Base-by-base conservation (phyloP, 352 stramenopile genomes). In the Phytophthora rubi region DNA sequence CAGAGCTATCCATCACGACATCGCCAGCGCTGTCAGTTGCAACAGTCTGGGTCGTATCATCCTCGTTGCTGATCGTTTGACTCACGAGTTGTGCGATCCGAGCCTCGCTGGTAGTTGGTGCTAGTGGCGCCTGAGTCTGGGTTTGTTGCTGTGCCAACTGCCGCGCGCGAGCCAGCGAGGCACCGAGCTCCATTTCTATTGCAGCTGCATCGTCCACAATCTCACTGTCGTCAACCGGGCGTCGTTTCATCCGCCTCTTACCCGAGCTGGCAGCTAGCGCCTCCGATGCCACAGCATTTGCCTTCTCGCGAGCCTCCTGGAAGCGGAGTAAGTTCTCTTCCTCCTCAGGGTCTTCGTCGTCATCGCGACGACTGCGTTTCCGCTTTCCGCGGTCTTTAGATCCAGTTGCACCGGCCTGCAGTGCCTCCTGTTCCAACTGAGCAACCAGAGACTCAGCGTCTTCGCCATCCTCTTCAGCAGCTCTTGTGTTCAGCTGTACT, bases 181-280 rank as follows among this genome's bases (percentile, higher is more conserved):
- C 87, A 55, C 76, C 85, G 7, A 98, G 68, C 44, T 97, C 91
- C 23, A 85, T 64, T 47, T 97, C 89, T 16, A 89, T 66, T 33
- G 72, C 76, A 10, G 79, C 81, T 44, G 71, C 79, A 21, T 89
- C 84, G 16, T 89, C 84, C n/a, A 81, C 42, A 15, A 86, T 58
- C 12, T 82, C 79, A 6, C 59, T 73, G 37, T 86, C 80, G 15
- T 86, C 68, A 13, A 80, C 21, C 12, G 47, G 35, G 44, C 78
- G 76, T 13, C 81, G 77, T 54, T 87, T 89, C 59, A 83, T 85
- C 26, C 75, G 75, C 32, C 71, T 81, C 12, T 59, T 70, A 15
- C 12, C 33, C 0, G 53, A 64, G 49, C 52, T 75, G 26, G 66
- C 74, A 18, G 63, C 81, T 9, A 92, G 52, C 4, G 84, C 86